Evolutionary conservation across 805 yeast species (phyloP).

Genomic region (Saturnispora quitensis): DNA sequence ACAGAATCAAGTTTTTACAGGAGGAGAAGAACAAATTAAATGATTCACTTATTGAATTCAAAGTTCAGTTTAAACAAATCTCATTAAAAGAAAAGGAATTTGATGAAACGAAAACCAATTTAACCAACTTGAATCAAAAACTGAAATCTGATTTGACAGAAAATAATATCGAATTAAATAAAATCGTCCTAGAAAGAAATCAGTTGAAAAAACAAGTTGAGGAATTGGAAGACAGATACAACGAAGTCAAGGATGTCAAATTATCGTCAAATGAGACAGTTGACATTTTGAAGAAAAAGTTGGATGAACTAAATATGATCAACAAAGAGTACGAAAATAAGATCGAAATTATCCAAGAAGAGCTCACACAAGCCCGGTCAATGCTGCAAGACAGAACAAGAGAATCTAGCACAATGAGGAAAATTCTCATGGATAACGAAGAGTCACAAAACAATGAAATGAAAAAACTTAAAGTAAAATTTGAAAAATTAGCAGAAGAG

Average conservation of each 20-base stretch:
- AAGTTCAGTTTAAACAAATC: slow-evolving; percentile 34
- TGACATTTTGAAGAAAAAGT: slow-evolving; percentile 50
- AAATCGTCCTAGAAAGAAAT: slow-evolving; percentile 36
- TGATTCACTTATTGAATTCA: slow-evolving; percentile 31
- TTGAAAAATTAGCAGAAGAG: slow-evolving; percentile 48
- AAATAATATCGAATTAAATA: slow-evolving; percentile 31
- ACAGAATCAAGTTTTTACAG: slow-evolving; percentile 29
- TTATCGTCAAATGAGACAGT: slow-evolving; percentile 29
- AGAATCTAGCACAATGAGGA: slow-evolving; percentile 66
- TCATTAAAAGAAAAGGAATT: slow-evolving; percentile 28
- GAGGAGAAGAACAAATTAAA: slow-evolving; percentile 33
- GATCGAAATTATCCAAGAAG: slow-evolving; percentile 68
- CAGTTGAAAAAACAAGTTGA: slow-evolving; percentile 32
- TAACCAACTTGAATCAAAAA: slow-evolving; percentile 35
- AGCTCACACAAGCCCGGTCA: slow-evolving; percentile 63
- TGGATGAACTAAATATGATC: slow-evolving; percentile 62
- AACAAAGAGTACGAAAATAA: slow-evolving; percentile 53
- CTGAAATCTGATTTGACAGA: slow-evolving; percentile 26
- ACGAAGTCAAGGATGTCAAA: slow-evolving; percentile 27
- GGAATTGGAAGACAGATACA: slow-evolving; percentile 30
- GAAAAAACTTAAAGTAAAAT: slow-evolving; percentile 46
- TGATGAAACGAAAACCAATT: slow-evolving; percentile 31
- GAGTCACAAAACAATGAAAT: slow-evolving; percentile 41
- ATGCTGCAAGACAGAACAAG: slow-evolving; percentile 72
- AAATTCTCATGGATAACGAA: slow-evolving; percentile 61